Evolutionary conservation across 176 grass and related monocot genomes (phyloP), one percentile per base, ranked within the genome.

Genomic region (Oryza brachyantha): DNA sequence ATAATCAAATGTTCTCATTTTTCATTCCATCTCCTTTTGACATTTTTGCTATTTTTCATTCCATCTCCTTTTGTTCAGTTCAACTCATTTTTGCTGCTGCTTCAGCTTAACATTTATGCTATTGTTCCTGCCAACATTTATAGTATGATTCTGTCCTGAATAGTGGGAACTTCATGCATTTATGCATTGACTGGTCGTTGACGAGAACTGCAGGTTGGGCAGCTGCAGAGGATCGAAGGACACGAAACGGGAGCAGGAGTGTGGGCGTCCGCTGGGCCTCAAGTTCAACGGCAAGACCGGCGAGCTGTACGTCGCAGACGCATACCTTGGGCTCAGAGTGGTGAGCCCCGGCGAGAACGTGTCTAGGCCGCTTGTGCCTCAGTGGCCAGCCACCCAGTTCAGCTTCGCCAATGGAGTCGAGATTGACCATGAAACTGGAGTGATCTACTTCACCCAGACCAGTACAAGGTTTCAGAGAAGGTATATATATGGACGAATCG

Each of bases 361-460:
- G 14, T 86, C 91, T 8, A 82, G 65, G 27, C 52, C 76, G 17
- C 25, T 97, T 55, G 40, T 81, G 2, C 79, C 68, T 13, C 19
- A 80, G 55, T 64, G 86, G 13, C 68, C 72, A 8, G 78, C 26
- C 0, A 40, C 66, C 48, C 38, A 76, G 2, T 82, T 94, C 71
- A 70, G 70, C 28, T 92, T 98, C 39, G 79, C 90, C 35, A 94
- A 98, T 8, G 55, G 90, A 7, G 17, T 98, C 6, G 96, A 98
- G 39, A 77, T 98, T 12, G 85, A 98, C 91, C 71, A 84, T 0
- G 43, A 74, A 25, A 92, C 61, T 0, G 94, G 91, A 37, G 43
- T 54, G 5, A 54, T 98, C 68, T 98, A 93, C 73, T 94, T 98
- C 81, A 93, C 94, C 62, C 89, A 93, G 64, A 87, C 83, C 60